phyloP scores from a whole-genome alignment of 129 eudicot genomes.

The Escallonia herrerae region DNA sequence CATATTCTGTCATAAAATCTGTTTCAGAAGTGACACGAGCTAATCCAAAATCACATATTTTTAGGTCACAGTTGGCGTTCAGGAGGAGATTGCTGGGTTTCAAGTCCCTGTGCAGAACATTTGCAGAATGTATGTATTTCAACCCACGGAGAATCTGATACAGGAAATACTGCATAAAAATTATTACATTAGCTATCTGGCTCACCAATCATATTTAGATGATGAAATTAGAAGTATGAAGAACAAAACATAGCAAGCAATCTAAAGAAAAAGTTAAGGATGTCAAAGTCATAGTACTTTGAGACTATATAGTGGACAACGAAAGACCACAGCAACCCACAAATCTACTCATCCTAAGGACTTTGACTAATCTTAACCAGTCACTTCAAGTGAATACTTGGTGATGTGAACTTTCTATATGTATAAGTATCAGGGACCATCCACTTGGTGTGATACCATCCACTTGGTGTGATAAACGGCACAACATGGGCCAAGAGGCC shows the following conservation, averaged over 20 bases:
- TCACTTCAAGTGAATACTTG: too few species aligned
- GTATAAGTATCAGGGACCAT: too few species aligned
- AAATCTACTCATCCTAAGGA: too few species aligned
- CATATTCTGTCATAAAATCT: constrained; percentile 88
- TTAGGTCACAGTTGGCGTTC: constrained; percentile 86
- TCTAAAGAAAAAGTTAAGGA: too few species aligned
- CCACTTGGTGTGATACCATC: too few species aligned
- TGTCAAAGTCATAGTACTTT: too few species aligned
- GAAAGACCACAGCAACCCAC: too few species aligned
- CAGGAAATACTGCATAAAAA: constrained; percentile 72
- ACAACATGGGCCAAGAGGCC: too few species aligned
- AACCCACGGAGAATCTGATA: constrained; percentile 93
- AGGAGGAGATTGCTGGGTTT: constrained; percentile 92
- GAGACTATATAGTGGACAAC: too few species aligned
- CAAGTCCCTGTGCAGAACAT: constrained; percentile 86
- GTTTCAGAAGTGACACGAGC: constrained; percentile 95
- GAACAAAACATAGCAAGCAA: neutral
- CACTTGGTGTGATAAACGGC: too few species aligned
- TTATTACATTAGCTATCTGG: neutral
- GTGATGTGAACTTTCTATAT: too few species aligned
- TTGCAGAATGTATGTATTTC: constrained; percentile 92
- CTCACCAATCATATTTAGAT: constrained; percentile 10
- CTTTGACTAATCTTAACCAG: too few species aligned
- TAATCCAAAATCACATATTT: constrained; percentile 87
- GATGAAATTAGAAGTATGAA: neutral